Conservation (phyloP, 768 basidiomycete species). For the Lepiota subincarnata region DNA sequence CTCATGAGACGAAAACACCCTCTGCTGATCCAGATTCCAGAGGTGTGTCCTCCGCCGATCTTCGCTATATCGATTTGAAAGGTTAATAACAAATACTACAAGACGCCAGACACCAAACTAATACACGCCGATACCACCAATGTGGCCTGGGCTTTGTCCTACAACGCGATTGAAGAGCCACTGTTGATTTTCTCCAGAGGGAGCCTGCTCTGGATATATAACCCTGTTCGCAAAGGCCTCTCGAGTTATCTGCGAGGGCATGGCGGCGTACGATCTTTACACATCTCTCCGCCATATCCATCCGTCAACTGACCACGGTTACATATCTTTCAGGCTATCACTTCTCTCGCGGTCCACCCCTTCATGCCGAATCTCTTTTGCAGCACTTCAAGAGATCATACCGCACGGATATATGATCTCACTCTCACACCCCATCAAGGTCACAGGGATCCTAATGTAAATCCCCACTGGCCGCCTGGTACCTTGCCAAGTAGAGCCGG, state of each 20-base stretch:
- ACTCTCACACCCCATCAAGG: conserved; percentile 20
- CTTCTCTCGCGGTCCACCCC: conserved; percentile 65
- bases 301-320: background rate
- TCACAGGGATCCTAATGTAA: conserved; percentile 22
- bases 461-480: conserved; percentile 58
- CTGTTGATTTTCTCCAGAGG: conserved; percentile 53
- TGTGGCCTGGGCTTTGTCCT: conserved; percentile 59
- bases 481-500: conserved; percentile 51
- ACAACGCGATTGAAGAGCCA: conserved; percentile 44
- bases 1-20: conserved; percentile 26
- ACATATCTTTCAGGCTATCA: conserved; percentile 46
- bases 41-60: conserved; percentile 19
- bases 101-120: conserved; percentile 13
- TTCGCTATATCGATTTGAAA: background rate
- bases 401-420: conserved; percentile 68
- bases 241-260: conserved; percentile 60
- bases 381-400: conserved; percentile 70
- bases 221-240: conserved; percentile 35
- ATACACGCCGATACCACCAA: conserved; percentile 29
- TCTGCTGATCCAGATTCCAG: conserved; percentile 33
- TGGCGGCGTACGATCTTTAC: conserved; percentile 53
- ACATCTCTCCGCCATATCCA: conserved; percentile 2
- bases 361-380: conserved; percentile 54
- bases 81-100: background rate
- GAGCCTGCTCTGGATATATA: conserved; percentile 54